phyloP scores from a whole-genome alignment of 768 basidiomycete species.

The Leucogyrophana mollusca region DNA sequence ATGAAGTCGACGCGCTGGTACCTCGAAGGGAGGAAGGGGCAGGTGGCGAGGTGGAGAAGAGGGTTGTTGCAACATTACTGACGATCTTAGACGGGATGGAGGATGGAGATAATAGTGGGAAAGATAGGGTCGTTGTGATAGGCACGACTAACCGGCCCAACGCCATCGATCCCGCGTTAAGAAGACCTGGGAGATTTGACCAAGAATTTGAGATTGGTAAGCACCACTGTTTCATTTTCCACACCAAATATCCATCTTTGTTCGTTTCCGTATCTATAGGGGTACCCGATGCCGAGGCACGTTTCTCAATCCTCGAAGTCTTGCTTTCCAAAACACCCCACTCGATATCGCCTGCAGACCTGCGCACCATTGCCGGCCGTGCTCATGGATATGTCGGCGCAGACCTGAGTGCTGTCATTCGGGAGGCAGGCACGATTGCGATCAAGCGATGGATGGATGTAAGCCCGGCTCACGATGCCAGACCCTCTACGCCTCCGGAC shows the following conservation, averaged over 20 bases:
- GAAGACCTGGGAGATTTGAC: conserved; percentile 90
- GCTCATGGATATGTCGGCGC: conserved; percentile 98
- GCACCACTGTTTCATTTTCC: conserved; percentile 12
- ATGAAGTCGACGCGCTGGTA: conserved; percentile 94
- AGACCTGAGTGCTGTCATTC: conserved; percentile 87
- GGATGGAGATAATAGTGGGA: conserved; percentile 38
- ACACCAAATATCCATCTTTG: not conserved
- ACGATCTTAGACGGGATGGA: conserved; percentile 94
- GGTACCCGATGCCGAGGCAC: conserved; percentile 83
- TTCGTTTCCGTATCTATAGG: conserved; percentile 42
- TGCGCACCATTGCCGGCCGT: conserved; percentile 65
- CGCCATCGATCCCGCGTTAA: conserved; percentile 89
- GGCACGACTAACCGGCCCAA: conserved; percentile 96
- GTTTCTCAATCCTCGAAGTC: conserved; percentile 84
- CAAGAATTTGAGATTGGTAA: conserved; percentile 93
- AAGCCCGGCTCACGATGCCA: conserved; percentile 9
- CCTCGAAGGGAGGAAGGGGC: conserved; percentile 87
- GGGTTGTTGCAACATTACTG: conserved; percentile 92
- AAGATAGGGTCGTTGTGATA: conserved; percentile 82
- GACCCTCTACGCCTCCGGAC: conserved; percentile 15
- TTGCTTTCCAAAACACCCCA: conserved; percentile 82
- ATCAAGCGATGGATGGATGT: conserved; percentile 77
- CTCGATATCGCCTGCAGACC: conserved; percentile 54
- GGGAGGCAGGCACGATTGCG: conserved; percentile 88
- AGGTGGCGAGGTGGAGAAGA: conserved; percentile 92